A percentile compares a stretch with the other conserved stretches of the same genome.
Conservation (phyloP, 495 filamentous ascomycete species). For the Hypoxylon subgilvum region DNA sequence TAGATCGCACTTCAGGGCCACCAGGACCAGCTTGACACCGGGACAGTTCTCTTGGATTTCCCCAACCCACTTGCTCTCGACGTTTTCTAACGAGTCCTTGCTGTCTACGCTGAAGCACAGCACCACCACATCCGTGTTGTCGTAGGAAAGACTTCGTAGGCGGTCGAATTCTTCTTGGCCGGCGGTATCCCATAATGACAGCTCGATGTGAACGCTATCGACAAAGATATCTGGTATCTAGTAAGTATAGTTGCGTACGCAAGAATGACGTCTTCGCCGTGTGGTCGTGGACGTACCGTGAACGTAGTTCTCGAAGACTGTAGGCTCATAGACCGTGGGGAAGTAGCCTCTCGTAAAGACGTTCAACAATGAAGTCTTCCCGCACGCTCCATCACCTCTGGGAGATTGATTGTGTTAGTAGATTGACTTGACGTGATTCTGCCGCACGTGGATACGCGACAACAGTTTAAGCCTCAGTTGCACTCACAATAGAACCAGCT, state of each 20-base stretch:
- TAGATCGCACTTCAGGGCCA: slow-evolving; percentile 95
- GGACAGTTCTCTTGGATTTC: slow-evolving; percentile 98
- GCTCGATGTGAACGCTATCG: slow-evolving; percentile 92
- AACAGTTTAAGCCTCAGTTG: neutral
- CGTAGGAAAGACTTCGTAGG: slow-evolving; percentile 91
- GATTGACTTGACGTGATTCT: neutral
- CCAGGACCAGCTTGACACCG: slow-evolving; percentile 91
- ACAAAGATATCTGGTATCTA: slow-evolving; percentile 84
- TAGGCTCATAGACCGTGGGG: slow-evolving; percentile 97
- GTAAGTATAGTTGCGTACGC: slow-evolving; percentile 14
- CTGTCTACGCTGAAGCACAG: slow-evolving; percentile 97
- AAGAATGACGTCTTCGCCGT: neutral
- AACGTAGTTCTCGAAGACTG: slow-evolving; percentile 99
- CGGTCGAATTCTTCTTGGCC: slow-evolving; percentile 99
- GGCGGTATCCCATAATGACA: slow-evolving; percentile 97
- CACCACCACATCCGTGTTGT: slow-evolving; percentile 94
- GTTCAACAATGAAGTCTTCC: slow-evolving; percentile 96
- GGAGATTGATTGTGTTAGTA: slow-evolving; percentile 44
- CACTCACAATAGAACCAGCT: slow-evolving; percentile 93
- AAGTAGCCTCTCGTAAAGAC: slow-evolving; percentile 99
- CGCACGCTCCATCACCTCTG: slow-evolving; percentile 95
- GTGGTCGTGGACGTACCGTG: slow-evolving; percentile 68
- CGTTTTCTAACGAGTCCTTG: slow-evolving; percentile 95
- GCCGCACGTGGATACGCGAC: slow-evolving; percentile 13
- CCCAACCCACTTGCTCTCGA: slow-evolving; percentile 96